phyloP scores from a whole-genome alignment of 169 alveolate genomes.

The Eimeria tenella region DNA sequence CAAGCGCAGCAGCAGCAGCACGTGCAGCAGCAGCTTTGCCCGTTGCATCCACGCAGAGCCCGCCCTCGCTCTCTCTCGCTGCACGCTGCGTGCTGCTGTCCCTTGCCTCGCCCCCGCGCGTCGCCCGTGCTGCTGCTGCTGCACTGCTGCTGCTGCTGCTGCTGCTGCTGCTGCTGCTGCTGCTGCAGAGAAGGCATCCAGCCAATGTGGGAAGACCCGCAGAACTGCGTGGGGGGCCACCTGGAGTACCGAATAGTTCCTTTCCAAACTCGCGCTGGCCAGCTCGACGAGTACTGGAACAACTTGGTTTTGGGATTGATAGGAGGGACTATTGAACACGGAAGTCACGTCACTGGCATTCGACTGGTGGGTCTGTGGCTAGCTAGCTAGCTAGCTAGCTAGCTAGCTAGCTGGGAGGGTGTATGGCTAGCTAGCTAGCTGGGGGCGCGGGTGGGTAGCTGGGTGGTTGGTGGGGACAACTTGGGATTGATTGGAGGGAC shows the following conservation, averaged over 20 bases:
- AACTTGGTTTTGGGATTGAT: slow-evolving; percentile 87
- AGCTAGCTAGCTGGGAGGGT: not conserved
- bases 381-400: not conserved
- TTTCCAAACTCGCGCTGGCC: slow-evolving; percentile 72
- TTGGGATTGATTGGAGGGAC: slow-evolving; percentile 87
- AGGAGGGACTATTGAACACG: slow-evolving; percentile 85
- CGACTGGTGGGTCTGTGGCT: slow-evolving; percentile 68
- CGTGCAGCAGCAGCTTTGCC: too few species aligned
- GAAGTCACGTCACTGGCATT: slow-evolving; percentile 81
- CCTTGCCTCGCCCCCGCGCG: too few species aligned
- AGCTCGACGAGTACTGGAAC: slow-evolving; percentile 88
- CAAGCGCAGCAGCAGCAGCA: too few species aligned
- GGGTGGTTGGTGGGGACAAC: too few species aligned
- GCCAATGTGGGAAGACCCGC: slow-evolving; percentile 90
- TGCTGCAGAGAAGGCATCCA: slow-evolving; percentile 83
- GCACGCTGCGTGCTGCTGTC: not conserved
- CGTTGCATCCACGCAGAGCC: too few species aligned
- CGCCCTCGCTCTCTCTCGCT: not conserved
- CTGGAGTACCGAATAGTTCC: slow-evolving; percentile 82
- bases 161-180: not conserved
- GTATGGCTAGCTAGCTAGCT: not conserved
- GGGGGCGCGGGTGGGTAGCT: not conserved
- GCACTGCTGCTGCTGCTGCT: not conserved
- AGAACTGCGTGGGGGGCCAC: slow-evolving; percentile 88
- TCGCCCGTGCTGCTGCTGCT: not conserved